phyloP scores from a whole-genome alignment of 78 protist species.

The Dictyostelium brefeldianum region DNA sequence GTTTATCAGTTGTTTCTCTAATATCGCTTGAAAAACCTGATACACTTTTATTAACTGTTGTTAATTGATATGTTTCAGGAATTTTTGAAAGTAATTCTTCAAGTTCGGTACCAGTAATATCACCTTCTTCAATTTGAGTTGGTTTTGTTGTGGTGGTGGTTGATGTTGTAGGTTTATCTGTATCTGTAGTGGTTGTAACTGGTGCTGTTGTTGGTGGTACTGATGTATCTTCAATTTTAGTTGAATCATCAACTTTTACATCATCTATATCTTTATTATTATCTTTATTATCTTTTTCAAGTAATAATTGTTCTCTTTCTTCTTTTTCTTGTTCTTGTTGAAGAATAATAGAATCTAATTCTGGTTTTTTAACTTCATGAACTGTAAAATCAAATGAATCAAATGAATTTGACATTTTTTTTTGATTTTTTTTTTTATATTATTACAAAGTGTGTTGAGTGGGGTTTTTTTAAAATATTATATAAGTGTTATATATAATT shows the following conservation, averaged over 20 bases:
- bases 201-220: not conserved
- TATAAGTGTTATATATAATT: no score
- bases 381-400: constrained; percentile 42
- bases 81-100: constrained; percentile 64
- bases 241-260: constrained; percentile 6
- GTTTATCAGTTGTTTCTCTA: constrained; percentile 46
- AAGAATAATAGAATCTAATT: constrained; percentile 13
- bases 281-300: not conserved
- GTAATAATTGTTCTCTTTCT: not conserved
- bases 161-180: not conserved
- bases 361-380: constrained; percentile 53
- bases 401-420: not conserved
- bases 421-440: not conserved
- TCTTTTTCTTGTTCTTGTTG: constrained; percentile 20
- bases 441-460: not conserved
- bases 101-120: constrained; percentile 47
- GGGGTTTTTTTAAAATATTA: no score
- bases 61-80: constrained; percentile 36
- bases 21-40: constrained; percentile 62
- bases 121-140: constrained; percentile 11
- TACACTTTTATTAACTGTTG: constrained; percentile 37
- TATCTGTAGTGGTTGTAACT: not conserved
- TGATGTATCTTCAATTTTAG: not conserved
- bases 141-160: not conserved
- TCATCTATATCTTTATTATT: not conserved